Percentiles rank a stretch among this genome's conserved stretches.
Evolutionary conservation across 257 asterid genomes (phyloP).

Genomic region (Ballota nigra): DNA sequence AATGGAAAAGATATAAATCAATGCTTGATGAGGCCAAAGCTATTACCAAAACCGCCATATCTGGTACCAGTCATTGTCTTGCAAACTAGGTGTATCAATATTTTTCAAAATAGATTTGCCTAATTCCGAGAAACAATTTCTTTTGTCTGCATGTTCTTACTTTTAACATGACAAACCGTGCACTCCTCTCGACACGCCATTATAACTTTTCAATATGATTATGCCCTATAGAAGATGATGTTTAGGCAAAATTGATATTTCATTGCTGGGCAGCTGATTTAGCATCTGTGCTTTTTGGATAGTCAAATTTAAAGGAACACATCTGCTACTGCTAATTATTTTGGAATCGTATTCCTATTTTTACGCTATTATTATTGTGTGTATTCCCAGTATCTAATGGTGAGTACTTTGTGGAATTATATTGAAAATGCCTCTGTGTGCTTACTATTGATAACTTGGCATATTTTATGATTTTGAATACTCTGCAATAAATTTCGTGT

Average conservation of each 20-base stretch:
- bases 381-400: neutral
- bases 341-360: neutral
- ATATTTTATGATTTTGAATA: neutral
- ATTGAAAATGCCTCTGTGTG: neutral
- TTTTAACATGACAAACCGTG: neutral
- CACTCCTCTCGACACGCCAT: neutral
- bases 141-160: neutral
- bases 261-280: neutral
- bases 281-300: neutral
- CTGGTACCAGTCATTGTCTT: slow-evolving; percentile 22
- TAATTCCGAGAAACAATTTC: neutral
- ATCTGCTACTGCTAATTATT: neutral
- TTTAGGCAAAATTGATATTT: neutral
- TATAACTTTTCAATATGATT: neutral
- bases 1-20: slow-evolving; percentile 68
- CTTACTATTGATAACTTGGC: neutral
- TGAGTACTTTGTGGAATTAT: neutral
- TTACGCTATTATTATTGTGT: neutral
- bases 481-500: slow-evolving; percentile 1
- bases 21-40: slow-evolving; percentile 81
- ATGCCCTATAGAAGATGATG: neutral
- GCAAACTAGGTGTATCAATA: slow-evolving; percentile 5
- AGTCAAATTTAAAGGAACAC: neutral
- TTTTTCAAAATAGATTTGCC: neutral
- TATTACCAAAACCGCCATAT: slow-evolving; percentile 25